A percentile compares a stretch with the other conserved stretches of the same genome.
phyloP scores from a whole-genome alignment of 192 early-diverging fungal genomes.

The Irineochytrium annulatum region DNA sequence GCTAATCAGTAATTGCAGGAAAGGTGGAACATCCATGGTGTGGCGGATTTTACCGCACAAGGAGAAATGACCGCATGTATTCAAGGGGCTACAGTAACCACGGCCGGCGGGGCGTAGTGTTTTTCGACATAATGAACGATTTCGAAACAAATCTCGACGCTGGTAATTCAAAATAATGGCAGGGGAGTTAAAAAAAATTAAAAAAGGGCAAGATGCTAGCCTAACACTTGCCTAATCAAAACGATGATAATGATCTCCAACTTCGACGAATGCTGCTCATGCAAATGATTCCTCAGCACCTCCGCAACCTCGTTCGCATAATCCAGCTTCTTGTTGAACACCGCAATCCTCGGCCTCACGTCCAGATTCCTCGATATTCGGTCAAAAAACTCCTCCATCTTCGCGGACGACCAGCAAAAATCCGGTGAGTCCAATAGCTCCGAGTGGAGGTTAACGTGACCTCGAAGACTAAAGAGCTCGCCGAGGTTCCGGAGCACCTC shows the following conservation, averaged over 20 bases:
- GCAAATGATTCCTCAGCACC: conserved; percentile 48
- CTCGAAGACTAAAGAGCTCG: conserved; percentile 47
- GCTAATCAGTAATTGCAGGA: no score
- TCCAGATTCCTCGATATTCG: conserved; percentile 49
- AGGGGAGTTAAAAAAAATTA: no score
- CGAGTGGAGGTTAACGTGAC: conserved; percentile 50
- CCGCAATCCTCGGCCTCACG: conserved; percentile 47
- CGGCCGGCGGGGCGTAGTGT: no score
- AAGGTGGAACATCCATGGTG: no score
- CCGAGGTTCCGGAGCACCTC: conserved; percentile 50
- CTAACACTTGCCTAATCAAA: conserved; percentile 27
- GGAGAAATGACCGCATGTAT: no score
- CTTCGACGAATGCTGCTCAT: conserved; percentile 46
- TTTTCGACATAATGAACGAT: conserved; percentile 36
- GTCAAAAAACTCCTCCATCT: conserved; percentile 51
- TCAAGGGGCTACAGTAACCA: no score
- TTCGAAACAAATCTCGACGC: conserved; percentile 35
- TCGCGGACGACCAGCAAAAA: conserved; percentile 50
- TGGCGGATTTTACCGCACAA: no score
- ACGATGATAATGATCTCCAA: conserved; percentile 46
- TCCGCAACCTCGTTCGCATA: conserved; percentile 62
- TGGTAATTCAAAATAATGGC: not conserved
- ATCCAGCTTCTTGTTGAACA: conserved; percentile 65
- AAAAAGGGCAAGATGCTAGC: no score
- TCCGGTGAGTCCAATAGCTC: conserved; percentile 60